A percentile compares a stretch with the other conserved stretches of the same genome.
These are phyloP conservation scores for Piromyces finnis DNA, from an alignment of 192 early-diverging fungal species.

Conservation along the genomic window DNA sequence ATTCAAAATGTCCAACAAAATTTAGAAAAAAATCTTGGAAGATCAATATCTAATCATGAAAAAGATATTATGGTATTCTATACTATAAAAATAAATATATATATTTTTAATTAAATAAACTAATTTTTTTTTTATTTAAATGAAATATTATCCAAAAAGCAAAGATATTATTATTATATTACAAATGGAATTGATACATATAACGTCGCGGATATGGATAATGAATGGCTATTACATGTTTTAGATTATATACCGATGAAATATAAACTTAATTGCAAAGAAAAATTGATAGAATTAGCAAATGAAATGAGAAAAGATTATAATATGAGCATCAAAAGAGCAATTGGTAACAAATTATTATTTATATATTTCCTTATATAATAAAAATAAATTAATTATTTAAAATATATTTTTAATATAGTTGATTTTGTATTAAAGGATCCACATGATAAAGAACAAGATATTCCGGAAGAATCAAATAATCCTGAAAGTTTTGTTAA, in stretches of 20 bases:
- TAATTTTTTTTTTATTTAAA: no score
- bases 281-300: conserved; percentile 13
- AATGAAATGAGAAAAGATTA: conserved; percentile 46
- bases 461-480: conserved; percentile 1
- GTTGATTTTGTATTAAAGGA: conserved; percentile 49
- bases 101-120: no score
- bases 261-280: conserved; percentile 18
- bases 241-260: conserved; percentile 19
- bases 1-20: not conserved
- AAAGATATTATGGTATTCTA: conserved; percentile 18
- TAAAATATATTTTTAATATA: not conserved
- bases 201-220: conserved; percentile 42
- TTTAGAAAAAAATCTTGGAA: not conserved
- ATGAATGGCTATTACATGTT: conserved; percentile 34
- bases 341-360: conserved; percentile 18
- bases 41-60: conserved; percentile 9
- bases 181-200: conserved; percentile 42
- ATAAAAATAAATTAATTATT: not conserved
- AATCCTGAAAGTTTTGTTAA: conserved; percentile 17
- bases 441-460: conserved; percentile 27
- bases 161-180: conserved; percentile 50
- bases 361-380: not conserved
- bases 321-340: conserved; percentile 46
- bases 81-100: no score
- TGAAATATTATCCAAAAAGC: conserved; percentile 13